Base-by-base conservation (phyloP, 352 stramenopile species). In the Hyaloperonospora brassicae region DNA sequence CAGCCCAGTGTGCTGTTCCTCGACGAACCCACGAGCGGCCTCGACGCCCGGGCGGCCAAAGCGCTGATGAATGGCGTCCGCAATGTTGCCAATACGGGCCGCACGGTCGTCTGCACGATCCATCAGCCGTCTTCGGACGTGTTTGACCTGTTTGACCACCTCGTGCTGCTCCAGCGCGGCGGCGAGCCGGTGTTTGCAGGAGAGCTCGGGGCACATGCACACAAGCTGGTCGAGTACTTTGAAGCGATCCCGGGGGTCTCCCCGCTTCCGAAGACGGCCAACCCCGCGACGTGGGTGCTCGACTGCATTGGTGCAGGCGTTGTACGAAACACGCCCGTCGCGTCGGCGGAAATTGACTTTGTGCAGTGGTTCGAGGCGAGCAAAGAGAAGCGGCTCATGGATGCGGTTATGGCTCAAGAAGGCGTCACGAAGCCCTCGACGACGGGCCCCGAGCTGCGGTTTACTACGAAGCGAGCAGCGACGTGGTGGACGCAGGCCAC, bases 1-100 rank as follows among this genome's bases (percentile, higher is more conserved):
- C 80, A 86, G 23, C 72, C 87, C 17, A 72, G 66, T 30, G 49
- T 95, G 8, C 54, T 96, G 13, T 93, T 95, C 59, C 48, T 80
- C 40, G 74, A 85, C 35, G 74, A 85, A 45, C 74, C 74, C 1
- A 84, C 72, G 12, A 77, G 61, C 27, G 63, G 70, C 3, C 50
- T 86, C 9, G 75, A 85, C 52, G 68, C 70, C 60, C 85, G 94
- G 59, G 76, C 67, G 2, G 88, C 88, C 9, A 76, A 90, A 44
- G 59, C 84, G 42, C 52, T 95, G 14, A 84, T 94, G 50, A 62
- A 84, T 12, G 69, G 89, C 0, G 67, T 95, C 14, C 79, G 86
- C 45, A 85, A 86, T 40, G 71, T 93, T 30, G 80, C 81, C 9
- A 58, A 62, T 35, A 64, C 64, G 9, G 80, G 83, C 10, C 55